Base-by-base conservation (phyloP, 495 filamentous ascomycete genomes). In the Pyrenula massariospora region DNA sequence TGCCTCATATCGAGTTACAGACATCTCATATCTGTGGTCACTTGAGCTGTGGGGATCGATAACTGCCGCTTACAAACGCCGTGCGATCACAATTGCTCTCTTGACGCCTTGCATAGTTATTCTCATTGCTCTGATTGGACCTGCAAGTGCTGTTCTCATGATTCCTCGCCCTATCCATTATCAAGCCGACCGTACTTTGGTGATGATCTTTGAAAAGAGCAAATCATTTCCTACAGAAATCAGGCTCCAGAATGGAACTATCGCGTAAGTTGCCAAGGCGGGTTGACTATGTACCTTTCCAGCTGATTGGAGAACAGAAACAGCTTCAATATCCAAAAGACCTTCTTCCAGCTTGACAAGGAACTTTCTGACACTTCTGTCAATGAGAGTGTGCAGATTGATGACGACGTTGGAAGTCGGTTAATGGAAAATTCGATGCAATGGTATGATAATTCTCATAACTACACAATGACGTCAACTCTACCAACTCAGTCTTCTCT, bases 1-100 rank as follows among this genome's bases (percentile, higher is more conserved):
- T 23, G 60, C 63, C 2, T 61, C 63, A 22, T 55, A 66, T 47
- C 59, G 62, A 51, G 54, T 64, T 25, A 25, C 31, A 2, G 52
- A 63, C 50, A 31, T 63, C 42, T 58, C 52, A 25, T 66, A 66
- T 54, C 60, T 67, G 22, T 67, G 63, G 63, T 67, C 63, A 10
- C 59, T 62, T 24, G 61, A 67, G 50, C 57, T 65, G 21, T 62
- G 61, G 59, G 25, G 25, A 2, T 54, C 56, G 0, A 23, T 58
- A 12, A 31, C 57, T 15, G 31, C 31, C 31, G 11, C 25, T 47
- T 2, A 58, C 52, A 12, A 25, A 8, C 10, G 2, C 57, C 10
- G 2, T 42, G 15, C 58, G 53, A 48, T 1, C 52, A 12, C 31
- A 42, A 12, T 58, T 1, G 11, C 54, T 22, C 15, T 56, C 12